phyloP scores from a whole-genome alignment of 2,329 filamentous ascomycete species.

The Venturia carpophila region DNA sequence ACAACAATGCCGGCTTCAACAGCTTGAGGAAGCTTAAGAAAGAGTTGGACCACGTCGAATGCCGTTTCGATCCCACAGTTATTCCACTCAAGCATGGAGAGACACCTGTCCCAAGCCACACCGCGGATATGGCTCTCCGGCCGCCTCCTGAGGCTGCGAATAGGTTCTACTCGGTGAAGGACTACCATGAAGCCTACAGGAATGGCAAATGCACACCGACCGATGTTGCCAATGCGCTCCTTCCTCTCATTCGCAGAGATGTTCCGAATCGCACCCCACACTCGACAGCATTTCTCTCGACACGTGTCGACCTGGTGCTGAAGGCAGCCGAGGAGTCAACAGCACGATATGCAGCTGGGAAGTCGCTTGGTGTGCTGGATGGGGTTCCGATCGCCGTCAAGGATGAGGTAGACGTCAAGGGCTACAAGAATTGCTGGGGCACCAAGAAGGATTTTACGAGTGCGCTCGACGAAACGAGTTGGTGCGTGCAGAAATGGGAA shows the following conservation, averaged over 20 bases:
- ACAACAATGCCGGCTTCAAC: conserved; percentile 62
- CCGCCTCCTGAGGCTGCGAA: background rate
- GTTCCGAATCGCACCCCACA: conserved; percentile 48
- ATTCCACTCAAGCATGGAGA: conserved; percentile 34
- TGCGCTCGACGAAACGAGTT: conserved; percentile 46
- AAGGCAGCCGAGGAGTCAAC: conserved; percentile 67
- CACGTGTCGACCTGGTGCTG: conserved; percentile 53
- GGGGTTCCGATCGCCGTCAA: conserved; percentile 79
- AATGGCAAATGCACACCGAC: conserved; percentile 63
- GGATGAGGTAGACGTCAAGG: conserved; percentile 66
- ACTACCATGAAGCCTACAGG: conserved; percentile 70
- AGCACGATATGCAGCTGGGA: conserved; percentile 59
- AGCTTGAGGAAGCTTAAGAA: conserved; percentile 45
- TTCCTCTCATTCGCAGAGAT: conserved; percentile 62
- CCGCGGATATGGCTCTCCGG: conserved; percentile 5
- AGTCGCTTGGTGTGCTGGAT: conserved; percentile 62
- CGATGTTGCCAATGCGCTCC: conserved; percentile 61
- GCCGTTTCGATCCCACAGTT: conserved; percentile 52
- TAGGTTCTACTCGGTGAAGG: conserved; percentile 55
- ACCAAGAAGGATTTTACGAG: conserved; percentile 52
- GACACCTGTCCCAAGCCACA: conserved; percentile 22
- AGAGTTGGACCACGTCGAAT: conserved; percentile 46
- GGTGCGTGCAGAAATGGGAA: conserved; percentile 63
- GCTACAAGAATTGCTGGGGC: conserved; percentile 60
- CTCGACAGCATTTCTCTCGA: conserved; percentile 64